Evolutionary conservation across 129 eudicot genomes (phyloP).

Genomic region (Smallanthus sonchifolius): DNA sequence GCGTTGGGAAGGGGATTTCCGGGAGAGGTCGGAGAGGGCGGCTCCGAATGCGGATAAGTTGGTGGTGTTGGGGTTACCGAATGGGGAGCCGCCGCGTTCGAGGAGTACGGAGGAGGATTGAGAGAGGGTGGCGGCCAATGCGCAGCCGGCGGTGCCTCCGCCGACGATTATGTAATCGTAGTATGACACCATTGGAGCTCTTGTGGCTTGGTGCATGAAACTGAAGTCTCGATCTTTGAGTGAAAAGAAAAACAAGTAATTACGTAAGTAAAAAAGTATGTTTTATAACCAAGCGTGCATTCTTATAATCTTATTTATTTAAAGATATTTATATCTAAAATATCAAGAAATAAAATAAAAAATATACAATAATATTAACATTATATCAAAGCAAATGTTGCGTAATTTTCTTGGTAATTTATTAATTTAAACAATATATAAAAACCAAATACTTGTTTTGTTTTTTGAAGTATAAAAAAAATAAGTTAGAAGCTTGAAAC

Average conservation of each 20-base stretch:
- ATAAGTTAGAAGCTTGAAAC: too few relatives aligned
- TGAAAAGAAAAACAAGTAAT: not conserved
- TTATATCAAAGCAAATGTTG: not conserved
- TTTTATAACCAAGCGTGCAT: not conserved
- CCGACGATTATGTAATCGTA: slow-evolving; percentile 88
- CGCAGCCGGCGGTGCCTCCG: slow-evolving; percentile 91
- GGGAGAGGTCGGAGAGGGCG: slow-evolving; percentile 66
- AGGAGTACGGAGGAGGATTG: slow-evolving; percentile 74
- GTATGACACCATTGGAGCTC: slow-evolving; percentile 58
- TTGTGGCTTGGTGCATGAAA: slow-evolving; percentile 63
- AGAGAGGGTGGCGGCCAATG: slow-evolving; percentile 84
- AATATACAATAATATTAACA: not conserved
- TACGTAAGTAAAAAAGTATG: not conserved
- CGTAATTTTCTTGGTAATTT: not conserved
- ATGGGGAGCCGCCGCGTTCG: slow-evolving; percentile 95
- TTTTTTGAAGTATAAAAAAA: too few relatives aligned
- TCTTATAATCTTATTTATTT: not conserved
- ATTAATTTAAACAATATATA: too few relatives aligned
- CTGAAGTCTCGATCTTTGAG: slow-evolving; percentile 41
- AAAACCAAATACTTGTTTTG: too few relatives aligned
- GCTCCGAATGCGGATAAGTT: slow-evolving; percentile 47
- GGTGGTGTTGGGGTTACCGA: slow-evolving; percentile 68
- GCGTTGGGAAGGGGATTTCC: slow-evolving; percentile 74
- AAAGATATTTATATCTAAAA: not conserved
- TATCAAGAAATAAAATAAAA: not conserved